A percentile compares a stretch with the other conserved stretches of the same genome.
phyloP scores from a whole-genome alignment of 371 early-diverging fungal genomes.

The Conidiobolus incongruus region DNA sequence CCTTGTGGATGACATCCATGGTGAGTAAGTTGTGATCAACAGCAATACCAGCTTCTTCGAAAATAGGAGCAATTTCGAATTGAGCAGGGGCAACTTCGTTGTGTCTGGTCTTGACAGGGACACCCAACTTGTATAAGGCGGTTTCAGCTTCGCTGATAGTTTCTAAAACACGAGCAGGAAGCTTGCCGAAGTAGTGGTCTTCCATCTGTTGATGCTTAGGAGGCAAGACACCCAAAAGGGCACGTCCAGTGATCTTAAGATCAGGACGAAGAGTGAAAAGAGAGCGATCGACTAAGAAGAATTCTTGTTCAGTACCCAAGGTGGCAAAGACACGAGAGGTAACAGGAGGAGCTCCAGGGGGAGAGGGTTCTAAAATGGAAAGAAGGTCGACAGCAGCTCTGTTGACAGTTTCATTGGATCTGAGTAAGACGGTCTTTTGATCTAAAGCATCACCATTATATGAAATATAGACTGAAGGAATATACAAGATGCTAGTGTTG shows the following conservation, averaged over 20 bases:
- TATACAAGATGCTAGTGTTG: conserved; percentile 73
- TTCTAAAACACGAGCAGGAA: conserved; percentile 81
- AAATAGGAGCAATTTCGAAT: conserved; percentile 94
- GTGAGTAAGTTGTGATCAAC: conserved; percentile 97
- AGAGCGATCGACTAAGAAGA: conserved; percentile 86
- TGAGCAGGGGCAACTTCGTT: conserved; percentile 98
- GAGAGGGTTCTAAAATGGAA: conserved; percentile 34
- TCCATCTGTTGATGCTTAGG: conserved; percentile 96
- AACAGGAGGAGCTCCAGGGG: conserved; percentile 28
- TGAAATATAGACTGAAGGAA: conserved; percentile 94
- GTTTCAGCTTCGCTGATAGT: conserved; percentile 81
- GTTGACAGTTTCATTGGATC: conserved; percentile 69
- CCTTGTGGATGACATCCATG: conserved; percentile 91
- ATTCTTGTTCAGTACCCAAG: conserved; percentile 94
- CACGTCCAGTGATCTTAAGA: conserved; percentile 87
- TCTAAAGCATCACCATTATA: conserved; percentile 97
- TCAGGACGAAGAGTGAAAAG: conserved; percentile 84
- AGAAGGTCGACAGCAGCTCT: conserved; percentile 57
- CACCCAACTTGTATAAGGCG: conserved; percentile 82
- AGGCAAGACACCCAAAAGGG: conserved; percentile 77
- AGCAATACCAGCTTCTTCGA: conserved; percentile 85
- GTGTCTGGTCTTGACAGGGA: conserved; percentile 96
- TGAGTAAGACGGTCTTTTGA: conserved; percentile 89
- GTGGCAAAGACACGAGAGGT: conserved; percentile 68
- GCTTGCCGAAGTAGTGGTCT: conserved; percentile 96